These are phyloP conservation scores for Penicillium silybi DNA, from an alignment of 495 filamentous ascomycete species.

Conservation along the genomic window DNA sequence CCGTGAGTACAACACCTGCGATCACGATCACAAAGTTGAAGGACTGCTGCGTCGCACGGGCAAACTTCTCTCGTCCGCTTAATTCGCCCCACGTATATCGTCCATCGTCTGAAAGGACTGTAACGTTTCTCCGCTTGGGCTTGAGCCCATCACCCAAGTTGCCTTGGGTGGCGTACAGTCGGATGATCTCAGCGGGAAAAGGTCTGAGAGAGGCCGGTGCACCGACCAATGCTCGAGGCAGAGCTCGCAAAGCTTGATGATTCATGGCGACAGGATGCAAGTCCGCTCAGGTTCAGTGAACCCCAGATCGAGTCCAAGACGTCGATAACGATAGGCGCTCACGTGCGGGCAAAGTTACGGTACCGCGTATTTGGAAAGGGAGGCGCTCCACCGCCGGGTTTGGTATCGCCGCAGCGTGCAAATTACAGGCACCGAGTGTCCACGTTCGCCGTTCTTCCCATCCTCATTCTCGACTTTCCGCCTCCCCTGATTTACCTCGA, in stretches of 20 bases:
- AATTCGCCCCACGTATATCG: slow-evolving; percentile 76
- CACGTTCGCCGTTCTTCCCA: slow-evolving; percentile 28
- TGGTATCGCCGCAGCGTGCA: slow-evolving; percentile 8
- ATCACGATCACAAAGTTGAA: slow-evolving; percentile 80
- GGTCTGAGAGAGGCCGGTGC: slow-evolving; percentile 9
- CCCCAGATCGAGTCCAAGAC: not conserved
- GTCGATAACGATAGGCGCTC: slow-evolving; percentile 1
- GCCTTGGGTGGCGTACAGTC: slow-evolving; percentile 53
- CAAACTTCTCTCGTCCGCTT: slow-evolving; percentile 70
- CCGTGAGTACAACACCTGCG: slow-evolving; percentile 70
- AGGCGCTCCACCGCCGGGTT: slow-evolving; percentile 2
- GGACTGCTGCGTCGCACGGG: slow-evolving; percentile 82
- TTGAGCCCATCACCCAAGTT: slow-evolving; percentile 32
- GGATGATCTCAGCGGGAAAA: slow-evolving; percentile 18
- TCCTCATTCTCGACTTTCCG: slow-evolving; percentile 14
- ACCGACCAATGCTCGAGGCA: slow-evolving; percentile 14
- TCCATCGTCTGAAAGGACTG: slow-evolving; percentile 77
- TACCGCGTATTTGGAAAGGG: not conserved
- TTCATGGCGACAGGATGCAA: slow-evolving; percentile 14
- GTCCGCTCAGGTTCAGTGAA: not conserved
- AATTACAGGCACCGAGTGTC: slow-evolving; percentile 21
- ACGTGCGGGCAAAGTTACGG: slow-evolving; percentile 4
- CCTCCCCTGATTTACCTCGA: slow-evolving; percentile 7
- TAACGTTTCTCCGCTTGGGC: slow-evolving; percentile 59
- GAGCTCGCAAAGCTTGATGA: slow-evolving; percentile 12